phyloP scores from a whole-genome alignment of 768 basidiomycete genomes.

The Mycena kentingensis region DNA sequence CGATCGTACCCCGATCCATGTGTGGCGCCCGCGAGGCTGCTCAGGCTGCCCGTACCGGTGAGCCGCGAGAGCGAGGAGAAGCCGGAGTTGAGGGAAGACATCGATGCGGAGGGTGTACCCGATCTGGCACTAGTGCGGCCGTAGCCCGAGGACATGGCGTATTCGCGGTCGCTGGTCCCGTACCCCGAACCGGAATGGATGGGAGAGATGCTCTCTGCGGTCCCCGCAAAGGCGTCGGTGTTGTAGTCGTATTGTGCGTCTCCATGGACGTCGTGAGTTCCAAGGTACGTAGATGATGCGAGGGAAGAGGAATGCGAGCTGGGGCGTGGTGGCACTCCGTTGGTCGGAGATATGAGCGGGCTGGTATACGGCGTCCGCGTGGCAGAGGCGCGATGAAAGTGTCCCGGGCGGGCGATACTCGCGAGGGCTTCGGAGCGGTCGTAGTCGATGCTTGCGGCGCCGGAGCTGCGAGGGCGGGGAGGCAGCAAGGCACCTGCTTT shows the following conservation, averaged over 20 bases:
- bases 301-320: neutral
- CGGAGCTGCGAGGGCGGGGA: too few species aligned
- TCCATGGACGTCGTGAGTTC: too few species aligned
- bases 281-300: too few species aligned
- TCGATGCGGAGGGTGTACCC: neutral
- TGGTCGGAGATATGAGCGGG: neutral
- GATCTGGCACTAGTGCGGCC: neutral
- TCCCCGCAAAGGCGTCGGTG: too few species aligned
- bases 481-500: too few species aligned
- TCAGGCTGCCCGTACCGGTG: neutral
- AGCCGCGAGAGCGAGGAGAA: neutral
- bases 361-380: neutral
- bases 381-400: neutral
- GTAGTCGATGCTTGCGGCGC: neutral
- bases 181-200: too few species aligned
- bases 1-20: neutral
- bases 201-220: too few species aligned
- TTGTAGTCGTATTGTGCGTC: too few species aligned
- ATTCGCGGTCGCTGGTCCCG: too few species aligned
- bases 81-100: neutral
- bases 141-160: neutral
- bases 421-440: neutral
- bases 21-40: neutral
- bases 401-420: neutral
- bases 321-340: neutral